These are phyloP conservation scores for Torulaspora globosa DNA, from an alignment of 1,139 yeast species.

Conservation along the genomic window DNA sequence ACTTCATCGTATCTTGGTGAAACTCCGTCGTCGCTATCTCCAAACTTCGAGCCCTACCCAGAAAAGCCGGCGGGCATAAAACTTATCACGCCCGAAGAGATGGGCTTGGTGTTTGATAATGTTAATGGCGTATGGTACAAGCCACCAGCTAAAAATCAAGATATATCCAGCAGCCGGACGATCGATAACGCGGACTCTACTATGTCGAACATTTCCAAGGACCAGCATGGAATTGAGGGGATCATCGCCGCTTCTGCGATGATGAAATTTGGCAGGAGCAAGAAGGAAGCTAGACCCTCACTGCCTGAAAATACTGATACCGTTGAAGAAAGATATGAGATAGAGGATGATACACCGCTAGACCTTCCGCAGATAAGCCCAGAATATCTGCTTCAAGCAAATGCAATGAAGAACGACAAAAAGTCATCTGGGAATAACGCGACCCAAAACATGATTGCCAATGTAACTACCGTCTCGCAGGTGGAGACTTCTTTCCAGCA, in stretches of 20 bases:
- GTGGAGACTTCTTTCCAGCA: conserved; percentile 26
- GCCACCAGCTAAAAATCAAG: conserved; percentile 22
- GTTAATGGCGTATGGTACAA: conserved; percentile 32
- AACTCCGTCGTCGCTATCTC: conserved; percentile 16
- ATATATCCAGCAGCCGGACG: conserved; percentile 25
- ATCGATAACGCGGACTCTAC: conserved; percentile 13
- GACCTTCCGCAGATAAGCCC: conserved; percentile 28
- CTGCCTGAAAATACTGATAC: background rate
- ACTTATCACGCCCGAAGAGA: conserved; percentile 32
- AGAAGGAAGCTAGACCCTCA: background rate
- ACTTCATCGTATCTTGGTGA: conserved; percentile 16
- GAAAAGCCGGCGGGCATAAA: conserved; percentile 17
- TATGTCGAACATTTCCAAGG: conserved; percentile 3
- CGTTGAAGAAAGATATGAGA: conserved; percentile 4
- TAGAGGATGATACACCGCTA: conserved; percentile 27
- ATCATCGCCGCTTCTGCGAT: conserved; percentile 4
- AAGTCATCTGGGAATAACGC: background rate
- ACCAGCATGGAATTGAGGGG: background rate
- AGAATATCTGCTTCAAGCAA: conserved; percentile 10
- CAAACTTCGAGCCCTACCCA: conserved; percentile 8
- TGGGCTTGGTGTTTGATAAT: conserved; percentile 31
- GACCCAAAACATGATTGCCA: conserved; percentile 16
- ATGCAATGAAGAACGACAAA: conserved; percentile 1
- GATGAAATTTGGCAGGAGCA: background rate
- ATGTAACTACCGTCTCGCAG: conserved; percentile 23